Evolutionary conservation across 2,329 filamentous ascomycete genomes (phyloP), one percentile per base, ranked within the genome.

Genomic region (Incumbomyces lentus): DNA sequence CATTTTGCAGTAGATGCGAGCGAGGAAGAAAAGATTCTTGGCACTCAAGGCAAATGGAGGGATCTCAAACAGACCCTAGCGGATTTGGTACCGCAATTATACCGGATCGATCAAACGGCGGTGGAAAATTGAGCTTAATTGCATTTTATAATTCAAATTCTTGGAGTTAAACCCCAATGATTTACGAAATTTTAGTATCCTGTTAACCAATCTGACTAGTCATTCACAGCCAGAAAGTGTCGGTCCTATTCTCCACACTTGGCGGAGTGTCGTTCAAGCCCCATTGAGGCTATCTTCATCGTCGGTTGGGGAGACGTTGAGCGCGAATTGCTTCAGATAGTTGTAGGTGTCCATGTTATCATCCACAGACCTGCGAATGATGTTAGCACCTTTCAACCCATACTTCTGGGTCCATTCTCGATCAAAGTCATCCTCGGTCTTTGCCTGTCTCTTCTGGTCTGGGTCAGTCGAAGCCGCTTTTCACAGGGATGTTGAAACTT

Each of bases 251-350:
- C 55, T 16, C 58, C 62, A 1, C 55, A 62, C 18, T 44, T 62
- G 22, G 58, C 55, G 1, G 61, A 54, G 44, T 46, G 60, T 52
- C 56, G 34, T 35, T 36, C 29, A 44, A 32, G 31, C 40, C 16
- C 32, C 40, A 17, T 19, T n/a, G 8, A 26, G 26, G 19, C 32
- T 26, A n/a, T 42, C 18, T 11, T 30, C 40, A 26, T 42, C 26
- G 29, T 42, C 26, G 13, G 31, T 32, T 8, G 40, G 40, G 17
- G 30, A 32, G 33, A 45, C 42, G 8, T 31, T 4, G 16, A 81
- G 70, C 52, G 75, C 75, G 60, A 79, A 82, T 58, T 78, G 73
- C 73, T 81, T 81, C 65, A 82, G 58, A 58, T 81, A 80, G 57
- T 79, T 70, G 58, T 81, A 82, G 58, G 80, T 71, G 47, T 65